These are phyloP conservation scores for Nitzschia inconspicua DNA, from an alignment of 108 stramenopile species.

Conservation along the genomic window DNA sequence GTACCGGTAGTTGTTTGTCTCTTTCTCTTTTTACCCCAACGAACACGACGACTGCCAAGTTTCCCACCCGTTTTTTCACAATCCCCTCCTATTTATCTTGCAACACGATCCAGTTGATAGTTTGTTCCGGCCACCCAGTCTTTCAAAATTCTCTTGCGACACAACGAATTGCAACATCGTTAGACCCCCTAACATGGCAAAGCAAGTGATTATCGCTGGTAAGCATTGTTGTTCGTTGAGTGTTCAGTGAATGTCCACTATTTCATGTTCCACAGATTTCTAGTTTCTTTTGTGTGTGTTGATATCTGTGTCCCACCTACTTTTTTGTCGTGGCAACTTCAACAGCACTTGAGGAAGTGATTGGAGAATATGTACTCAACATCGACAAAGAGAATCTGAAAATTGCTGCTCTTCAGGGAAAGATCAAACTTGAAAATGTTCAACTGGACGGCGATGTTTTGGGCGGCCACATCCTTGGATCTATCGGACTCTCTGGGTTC, in stretches of 20 bases:
- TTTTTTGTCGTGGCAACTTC: too few relatives aligned
- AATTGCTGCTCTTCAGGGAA: slow-evolving; percentile 65
- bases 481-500: slow-evolving; percentile 71
- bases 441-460: slow-evolving; percentile 82
- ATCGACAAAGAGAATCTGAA: slow-evolving; percentile 78
- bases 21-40: too few relatives aligned
- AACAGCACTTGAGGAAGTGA: slow-evolving; percentile 70
- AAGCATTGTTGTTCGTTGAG: not conserved
- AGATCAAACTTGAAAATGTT: slow-evolving; percentile 80
- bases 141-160: too few relatives aligned
- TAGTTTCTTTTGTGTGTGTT: too few relatives aligned
- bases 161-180: too few relatives aligned
- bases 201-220: slow-evolving; percentile 14
- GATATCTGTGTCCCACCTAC: not conserved
- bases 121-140: too few relatives aligned
- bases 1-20: too few relatives aligned
- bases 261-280: too few relatives aligned
- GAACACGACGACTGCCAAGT: too few relatives aligned
- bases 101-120: too few relatives aligned
- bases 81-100: too few relatives aligned
- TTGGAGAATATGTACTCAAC: slow-evolving; percentile 81
- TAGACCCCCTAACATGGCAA: slow-evolving; percentile 6
- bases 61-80: too few relatives aligned
- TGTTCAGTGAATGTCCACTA: not conserved
- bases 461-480: slow-evolving; percentile 66